These are phyloP conservation scores for Cystobasidiaceae sp. DNA, from an alignment of 1,284 basidiomycete genomes.

Conservation along the genomic window DNA sequence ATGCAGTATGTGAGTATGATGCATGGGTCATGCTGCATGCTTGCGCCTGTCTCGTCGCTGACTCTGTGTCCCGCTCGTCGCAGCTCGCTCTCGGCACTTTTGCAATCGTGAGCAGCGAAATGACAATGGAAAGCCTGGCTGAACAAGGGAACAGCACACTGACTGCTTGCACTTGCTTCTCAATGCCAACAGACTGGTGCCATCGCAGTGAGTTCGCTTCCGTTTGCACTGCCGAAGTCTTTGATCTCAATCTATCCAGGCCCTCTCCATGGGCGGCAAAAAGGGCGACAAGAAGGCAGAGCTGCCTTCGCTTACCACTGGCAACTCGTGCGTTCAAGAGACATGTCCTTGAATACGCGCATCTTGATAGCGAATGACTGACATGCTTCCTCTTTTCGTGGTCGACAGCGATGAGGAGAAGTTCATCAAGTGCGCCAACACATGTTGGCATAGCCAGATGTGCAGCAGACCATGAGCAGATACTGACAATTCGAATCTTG, in stretches of 20 bases:
- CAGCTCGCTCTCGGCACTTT: constrained; percentile 31
- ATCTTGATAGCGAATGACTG: not conserved
- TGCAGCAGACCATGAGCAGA: no score
- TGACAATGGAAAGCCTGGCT: not conserved
- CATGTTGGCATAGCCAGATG: not conserved
- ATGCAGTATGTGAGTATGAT: constrained; percentile 17
- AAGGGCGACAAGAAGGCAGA: constrained; percentile 16
- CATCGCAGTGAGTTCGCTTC: not conserved
- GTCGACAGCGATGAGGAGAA: constrained; percentile 16
- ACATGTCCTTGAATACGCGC: not conserved
- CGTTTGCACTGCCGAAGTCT: not conserved
- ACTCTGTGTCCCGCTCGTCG: not conserved
- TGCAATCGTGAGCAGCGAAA: not conserved
- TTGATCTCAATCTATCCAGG: not conserved
- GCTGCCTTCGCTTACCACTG: constrained; percentile 7
- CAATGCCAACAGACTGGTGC: not conserved
- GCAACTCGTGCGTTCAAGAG: constrained; percentile 21
- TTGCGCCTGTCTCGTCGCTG: not conserved
- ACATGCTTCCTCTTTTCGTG: not conserved
- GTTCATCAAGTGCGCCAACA: constrained; percentile 23
- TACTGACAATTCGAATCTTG: no score
- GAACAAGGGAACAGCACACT: no score
- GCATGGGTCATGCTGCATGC: not conserved
- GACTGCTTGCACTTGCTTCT: not conserved
- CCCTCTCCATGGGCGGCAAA: constrained; percentile 29